Base-by-base conservation (phyloP, 495 filamentous ascomycete genomes). In the Darksidea phi region DNA sequence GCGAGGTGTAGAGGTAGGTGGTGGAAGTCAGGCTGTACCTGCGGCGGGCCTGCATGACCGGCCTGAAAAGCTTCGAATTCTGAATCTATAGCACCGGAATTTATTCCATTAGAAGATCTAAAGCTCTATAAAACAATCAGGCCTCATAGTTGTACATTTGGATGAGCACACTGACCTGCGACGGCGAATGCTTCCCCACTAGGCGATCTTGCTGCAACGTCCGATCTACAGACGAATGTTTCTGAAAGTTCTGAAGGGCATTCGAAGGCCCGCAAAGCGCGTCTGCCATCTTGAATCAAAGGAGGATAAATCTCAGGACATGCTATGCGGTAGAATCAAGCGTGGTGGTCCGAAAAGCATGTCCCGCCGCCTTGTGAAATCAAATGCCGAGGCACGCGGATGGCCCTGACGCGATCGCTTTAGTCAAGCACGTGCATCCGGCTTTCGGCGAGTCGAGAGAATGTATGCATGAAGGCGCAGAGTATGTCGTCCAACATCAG, bases 191-290 rank as follows among this genome's bases (percentile, higher is more conserved):
- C 10, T 78, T 80, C 6, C 77, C 73, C 32, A 75, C 71, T 25
- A 90, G 67, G 48, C 89, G 84, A 68, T 97, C 93, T 73, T 95
- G 93, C 67, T 97, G 91, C 43, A 93, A 79, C 5, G 87, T 86
- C 17, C 88, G 80, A 71, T 97, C 90, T 47, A 84, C 80, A 11
- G 85, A 80, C 4, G 84, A 78, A 75, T 96, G 91, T 65, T 92
- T 88, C 66, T 90, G 83, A 66, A 96, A 87, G 67, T 82, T 88
- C 70, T 94, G 88, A 38, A 94, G 84, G 61, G 90, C 84, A 74
- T 92, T 96, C 11, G 91, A 91, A 23, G 93, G 91, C 43, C 93
- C 90, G 74, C 93, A 97, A 50, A 95, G 79, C 59, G 80, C 80
- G 71, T 95, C 90, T 48, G 86, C 79, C 91, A 95, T 73, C 8